phyloP scores from a whole-genome alignment of 345 rosid genomes.

The Turnera subulata region DNA sequence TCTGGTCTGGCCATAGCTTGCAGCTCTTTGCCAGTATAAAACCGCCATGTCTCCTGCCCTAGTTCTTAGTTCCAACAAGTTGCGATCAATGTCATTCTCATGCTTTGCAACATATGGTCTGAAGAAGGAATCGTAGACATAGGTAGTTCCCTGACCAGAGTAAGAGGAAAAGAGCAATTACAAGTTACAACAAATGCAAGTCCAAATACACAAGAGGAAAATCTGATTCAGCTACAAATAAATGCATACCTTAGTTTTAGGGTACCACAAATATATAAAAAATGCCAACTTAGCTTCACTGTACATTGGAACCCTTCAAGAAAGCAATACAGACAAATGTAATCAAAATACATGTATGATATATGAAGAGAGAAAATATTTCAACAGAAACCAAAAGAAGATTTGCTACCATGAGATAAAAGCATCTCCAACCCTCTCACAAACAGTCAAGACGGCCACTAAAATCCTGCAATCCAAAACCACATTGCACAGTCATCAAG shows the following conservation, averaged over 20 bases:
- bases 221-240: background rate
- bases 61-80: conserved; percentile 49
- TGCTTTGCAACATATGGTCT: conserved; percentile 55
- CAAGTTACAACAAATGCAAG: background rate
- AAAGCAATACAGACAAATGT: conserved; percentile 9
- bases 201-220: background rate
- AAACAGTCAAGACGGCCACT: conserved; percentile 53
- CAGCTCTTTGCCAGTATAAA: conserved; percentile 53
- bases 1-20: conserved; percentile 48
- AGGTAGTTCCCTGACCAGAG: conserved; percentile 51
- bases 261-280: conserved; percentile 81
- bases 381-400: background rate
- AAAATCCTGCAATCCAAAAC: conserved; percentile 49
- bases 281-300: conserved; percentile 76
- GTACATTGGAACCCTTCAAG: conserved; percentile 77
- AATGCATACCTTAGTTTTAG: conserved; percentile 60
- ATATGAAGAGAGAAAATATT: background rate
- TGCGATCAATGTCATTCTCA: conserved; percentile 61
- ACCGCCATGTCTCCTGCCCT: conserved; percentile 49
- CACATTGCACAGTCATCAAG: background rate
- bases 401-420: conserved; percentile 56
- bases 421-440: conserved; percentile 60
- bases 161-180: background rate
- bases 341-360: background rate
- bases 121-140: conserved; percentile 62